Evolutionary conservation across 2,329 filamentous ascomycete genomes (phyloP), one percentile per base, ranked within the genome.

Genomic region (Didymella sp.): DNA sequence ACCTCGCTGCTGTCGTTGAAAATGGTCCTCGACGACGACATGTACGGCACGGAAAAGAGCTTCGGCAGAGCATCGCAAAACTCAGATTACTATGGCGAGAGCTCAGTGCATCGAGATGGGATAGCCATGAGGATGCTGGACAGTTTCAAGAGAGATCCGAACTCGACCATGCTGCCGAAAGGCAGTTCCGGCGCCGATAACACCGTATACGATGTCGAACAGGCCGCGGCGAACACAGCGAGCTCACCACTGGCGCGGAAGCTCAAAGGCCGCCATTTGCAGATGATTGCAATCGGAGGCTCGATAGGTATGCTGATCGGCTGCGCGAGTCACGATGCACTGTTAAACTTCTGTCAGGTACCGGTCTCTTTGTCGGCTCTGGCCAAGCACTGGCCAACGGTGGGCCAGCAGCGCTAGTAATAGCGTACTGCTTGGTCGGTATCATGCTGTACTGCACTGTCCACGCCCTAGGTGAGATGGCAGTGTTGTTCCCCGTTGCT

Each of bases 241-340:
- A 84, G 88, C 62, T 89, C 90, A 42, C 87, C 89, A 7, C 82
- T 98, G 47, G 86, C 89, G 47, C 84, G 92, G 69, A 88, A 65
- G 43, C 66, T 76, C 13, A 75, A 75, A 59, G 73, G 73, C 11
- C 63, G 73, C 27, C 94, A 98, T 80, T 74, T 97, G 73, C 93
- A 87, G 80, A 97, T 97, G 94, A 97, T 97, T 81, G 94, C 94
- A 13, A 96, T 86, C 38, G 84, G 84, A 68, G 84, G 84, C 57
- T 85, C 84, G 28, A 87, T 87, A 53, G 84, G 84, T 72, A 73
- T 45, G 68, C 40, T 43, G 43, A 58, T 46, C 41, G 30, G 15
- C 15, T 25, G 25, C 48, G 28, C 25, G 38, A 44, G 30, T 62
- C 22, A 31, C 19, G 43, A 45, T 55, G 42, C 22, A 21, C 27